Base-by-base conservation (phyloP, 2,329 filamentous ascomycete species). In the Xylariomycetidae sp. region DNA sequence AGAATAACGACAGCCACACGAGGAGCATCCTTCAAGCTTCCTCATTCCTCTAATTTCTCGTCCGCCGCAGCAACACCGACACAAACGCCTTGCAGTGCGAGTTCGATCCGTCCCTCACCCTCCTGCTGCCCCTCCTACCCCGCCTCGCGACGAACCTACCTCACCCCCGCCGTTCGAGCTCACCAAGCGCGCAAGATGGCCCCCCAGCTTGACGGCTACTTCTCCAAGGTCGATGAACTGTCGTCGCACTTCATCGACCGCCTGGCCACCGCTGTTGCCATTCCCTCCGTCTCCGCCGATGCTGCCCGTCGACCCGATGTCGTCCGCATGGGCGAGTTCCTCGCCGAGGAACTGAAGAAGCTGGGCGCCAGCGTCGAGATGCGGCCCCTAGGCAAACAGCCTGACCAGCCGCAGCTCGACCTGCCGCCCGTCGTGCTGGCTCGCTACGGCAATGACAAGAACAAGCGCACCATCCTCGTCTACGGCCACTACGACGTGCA, bases 401-500 rank as follows among this genome's bases (percentile, higher is more conserved):
- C 87, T 36, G 84, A 85, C 57, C 87, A 87, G 59, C 87, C 94
- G 56, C 73, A 89, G 50, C 80, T 98, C 49, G 82, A 95, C 36
- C 82, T 98, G 12, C 92, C 92, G 4, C 92, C 92, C 2, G 89
- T 95, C 32, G 79, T 98, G 35, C 76, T 98, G 43, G 90, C 82
- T 31, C 82, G 92, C 48, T 96, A 96, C 61, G 89, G 92, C 48
- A 85, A 78, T 61, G 89, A 96, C 61, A 81, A 84, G 63, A 86
- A 76, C 61, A 98, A 96, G 77, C 79, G 85, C 40, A 96, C 89
- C 22, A 92, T 98, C 48, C 74, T 98, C 42, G 87, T 98, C 29
- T 98, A 98, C 57, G 92, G 92, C 29, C 92, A 98, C 70, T 98
- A 98, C 68, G 92, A 98, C 59, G 92, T 98, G 22, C 92, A 98